Percentiles rank a stretch among this genome's conserved stretches.
These are phyloP conservation scores for Cyclostephanos tholiformis DNA, from an alignment of 108 stramenopile genomes.

Conservation along the genomic window DNA sequence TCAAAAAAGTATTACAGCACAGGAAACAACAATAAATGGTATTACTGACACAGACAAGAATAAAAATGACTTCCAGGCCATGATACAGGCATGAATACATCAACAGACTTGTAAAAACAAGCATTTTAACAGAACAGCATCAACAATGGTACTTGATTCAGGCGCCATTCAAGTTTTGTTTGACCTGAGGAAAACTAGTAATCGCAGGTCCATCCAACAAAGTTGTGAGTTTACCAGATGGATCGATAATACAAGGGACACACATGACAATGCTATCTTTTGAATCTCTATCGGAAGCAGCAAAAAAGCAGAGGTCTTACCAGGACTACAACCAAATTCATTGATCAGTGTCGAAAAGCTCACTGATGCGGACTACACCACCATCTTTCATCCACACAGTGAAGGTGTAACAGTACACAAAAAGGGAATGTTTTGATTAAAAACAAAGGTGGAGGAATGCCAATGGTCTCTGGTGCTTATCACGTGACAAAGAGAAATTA, in stretches of 20 bases:
- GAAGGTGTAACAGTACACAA: conserved; percentile 19
- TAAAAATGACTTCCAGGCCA: too few species aligned
- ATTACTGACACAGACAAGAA: too few species aligned
- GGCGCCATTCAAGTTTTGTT: not conserved
- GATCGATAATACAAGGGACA: not conserved
- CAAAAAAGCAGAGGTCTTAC: conserved; percentile 5
- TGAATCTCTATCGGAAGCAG: not conserved
- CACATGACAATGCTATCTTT: not conserved
- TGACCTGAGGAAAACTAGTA: not conserved
- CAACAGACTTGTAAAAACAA: not conserved
- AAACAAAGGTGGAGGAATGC: not conserved
- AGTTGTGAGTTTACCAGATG: not conserved
- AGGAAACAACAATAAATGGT: too few species aligned
- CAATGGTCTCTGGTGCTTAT: not conserved
- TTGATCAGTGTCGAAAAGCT: conserved; percentile 17
- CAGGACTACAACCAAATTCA: conserved; percentile 4
- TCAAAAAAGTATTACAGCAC: too few species aligned
- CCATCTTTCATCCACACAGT: conserved; percentile 30
- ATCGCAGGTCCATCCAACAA: not conserved
- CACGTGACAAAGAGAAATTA: not conserved
- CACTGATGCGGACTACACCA: conserved; percentile 23
- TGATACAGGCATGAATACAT: not conserved
- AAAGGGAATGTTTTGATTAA: not conserved
- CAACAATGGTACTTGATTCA: not conserved
- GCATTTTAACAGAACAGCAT: not conserved